These are phyloP conservation scores for Oryza meyeriana DNA, from an alignment of 176 grass and related monocot species.

Conservation along the genomic window DNA sequence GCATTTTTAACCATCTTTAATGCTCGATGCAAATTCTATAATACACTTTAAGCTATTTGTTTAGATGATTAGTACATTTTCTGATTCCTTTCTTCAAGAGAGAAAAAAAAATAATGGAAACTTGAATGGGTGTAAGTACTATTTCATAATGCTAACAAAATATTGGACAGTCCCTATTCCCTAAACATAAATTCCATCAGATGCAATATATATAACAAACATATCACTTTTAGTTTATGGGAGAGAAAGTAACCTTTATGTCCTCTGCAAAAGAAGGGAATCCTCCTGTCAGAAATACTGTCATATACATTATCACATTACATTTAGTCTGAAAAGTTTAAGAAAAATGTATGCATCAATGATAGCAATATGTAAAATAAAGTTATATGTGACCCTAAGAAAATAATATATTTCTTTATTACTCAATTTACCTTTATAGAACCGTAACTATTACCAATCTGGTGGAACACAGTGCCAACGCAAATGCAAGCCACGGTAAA, in stretches of 20 bases:
- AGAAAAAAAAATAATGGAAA: no score
- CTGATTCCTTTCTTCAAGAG: no score
- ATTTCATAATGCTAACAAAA: no score
- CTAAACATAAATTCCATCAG: not conserved
- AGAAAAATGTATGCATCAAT: not conserved
- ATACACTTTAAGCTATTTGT: no score
- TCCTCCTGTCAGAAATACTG: slow-evolving; percentile 39
- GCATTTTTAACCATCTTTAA: no score
- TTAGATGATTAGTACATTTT: no score
- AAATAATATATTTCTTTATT: not conserved
- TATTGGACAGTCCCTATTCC: no score
- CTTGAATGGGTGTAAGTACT: no score
- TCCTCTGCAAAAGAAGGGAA: slow-evolving; percentile 52
- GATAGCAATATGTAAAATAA: not conserved
- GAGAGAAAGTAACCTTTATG: slow-evolving; percentile 3
- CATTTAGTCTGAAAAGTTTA: slow-evolving; percentile 40
- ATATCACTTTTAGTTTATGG: not conserved
- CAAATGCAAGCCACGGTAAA: slow-evolving; percentile 27
- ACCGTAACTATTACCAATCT: slow-evolving; percentile 40
- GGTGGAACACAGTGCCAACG: slow-evolving; percentile 50
- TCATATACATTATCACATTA: slow-evolving; percentile 40
- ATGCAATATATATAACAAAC: not conserved
- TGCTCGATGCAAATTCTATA: no score
- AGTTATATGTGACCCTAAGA: not conserved
- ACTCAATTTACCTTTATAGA: slow-evolving; percentile 40